A percentile compares a stretch with the other conserved stretches of the same genome.
These are phyloP conservation scores for Vinca minor DNA, from an alignment of 257 asterid species.

Conservation along the genomic window DNA sequence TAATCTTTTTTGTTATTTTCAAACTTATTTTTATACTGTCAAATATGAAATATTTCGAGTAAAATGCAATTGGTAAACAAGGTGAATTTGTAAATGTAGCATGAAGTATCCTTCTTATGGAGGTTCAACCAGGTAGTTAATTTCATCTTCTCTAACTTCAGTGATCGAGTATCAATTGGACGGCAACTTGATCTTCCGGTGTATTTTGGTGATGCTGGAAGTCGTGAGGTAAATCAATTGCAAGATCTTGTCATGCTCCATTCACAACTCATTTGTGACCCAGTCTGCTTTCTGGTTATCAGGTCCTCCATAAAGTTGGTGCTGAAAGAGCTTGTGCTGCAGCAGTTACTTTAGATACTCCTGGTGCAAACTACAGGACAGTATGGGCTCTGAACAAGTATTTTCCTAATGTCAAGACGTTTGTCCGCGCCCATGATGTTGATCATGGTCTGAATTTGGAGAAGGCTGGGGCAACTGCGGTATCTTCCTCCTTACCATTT, in stretches of 20 bases:
- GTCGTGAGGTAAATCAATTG: slow-evolving; percentile 69
- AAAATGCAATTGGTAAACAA: neutral
- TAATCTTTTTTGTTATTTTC: neutral
- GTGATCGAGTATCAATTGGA: slow-evolving; percentile 92
- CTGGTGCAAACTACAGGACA: slow-evolving; percentile 98
- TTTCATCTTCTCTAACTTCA: slow-evolving; percentile 26
- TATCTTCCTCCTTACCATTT: slow-evolving; percentile 26
- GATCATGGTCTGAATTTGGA: slow-evolving; percentile 97
- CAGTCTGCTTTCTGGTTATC: slow-evolving; percentile 19
- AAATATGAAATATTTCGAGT: neutral
- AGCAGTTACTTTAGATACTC: slow-evolving; percentile 90
- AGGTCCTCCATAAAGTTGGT: slow-evolving; percentile 98
- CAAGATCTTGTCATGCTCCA: slow-evolving; percentile 14
- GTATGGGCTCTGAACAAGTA: slow-evolving; percentile 99
- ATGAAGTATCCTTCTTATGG: no score
- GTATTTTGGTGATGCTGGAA: slow-evolving; percentile 99
- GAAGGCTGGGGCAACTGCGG: slow-evolving; percentile 99
- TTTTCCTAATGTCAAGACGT: slow-evolving; percentile 89
- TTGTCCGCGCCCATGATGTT: slow-evolving; percentile 98
- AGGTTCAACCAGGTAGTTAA: slow-evolving; percentile 3
- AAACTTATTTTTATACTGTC: neutral
- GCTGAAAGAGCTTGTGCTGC: slow-evolving; percentile 99
- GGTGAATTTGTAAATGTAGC: neutral
- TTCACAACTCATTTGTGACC: slow-evolving; percentile 12
- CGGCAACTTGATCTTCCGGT: slow-evolving; percentile 99